Percentiles rank a stretch among this genome's conserved stretches.
Conservation (phyloP, 2,329 filamentous ascomycete species). For the Ciborinia camelliae region DNA sequence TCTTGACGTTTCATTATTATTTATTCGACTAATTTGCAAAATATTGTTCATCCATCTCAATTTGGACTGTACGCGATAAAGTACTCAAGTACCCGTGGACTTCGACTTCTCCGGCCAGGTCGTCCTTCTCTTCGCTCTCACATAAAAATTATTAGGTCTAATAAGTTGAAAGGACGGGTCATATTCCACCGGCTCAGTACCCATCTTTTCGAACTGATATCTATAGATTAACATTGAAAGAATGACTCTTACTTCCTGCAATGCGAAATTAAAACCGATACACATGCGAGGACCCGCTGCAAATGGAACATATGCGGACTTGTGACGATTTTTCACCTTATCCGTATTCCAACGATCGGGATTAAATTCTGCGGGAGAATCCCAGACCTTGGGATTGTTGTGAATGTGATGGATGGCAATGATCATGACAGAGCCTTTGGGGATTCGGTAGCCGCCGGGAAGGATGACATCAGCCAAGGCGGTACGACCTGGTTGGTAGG, state of each 20-base stretch:
- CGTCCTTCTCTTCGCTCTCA: slow-evolving; percentile 26
- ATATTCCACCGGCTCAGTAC: slow-evolving; percentile 39
- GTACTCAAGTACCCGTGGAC: background rate
- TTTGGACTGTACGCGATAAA: background rate
- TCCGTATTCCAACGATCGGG: slow-evolving; percentile 29
- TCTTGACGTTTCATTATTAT: background rate
- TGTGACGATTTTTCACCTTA: slow-evolving; percentile 22
- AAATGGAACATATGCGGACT: slow-evolving; percentile 39
- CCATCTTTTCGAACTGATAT: slow-evolving; percentile 39
- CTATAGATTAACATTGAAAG: slow-evolving; percentile 40
- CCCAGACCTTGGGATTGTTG: slow-evolving; percentile 28
- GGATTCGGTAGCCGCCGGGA: slow-evolving; percentile 45
- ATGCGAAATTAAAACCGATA: slow-evolving; percentile 43
- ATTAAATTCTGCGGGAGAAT: slow-evolving; percentile 24
- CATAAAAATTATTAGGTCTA: slow-evolving; percentile 41
- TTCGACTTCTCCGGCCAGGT: slow-evolving; percentile 25
- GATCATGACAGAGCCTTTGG: slow-evolving; percentile 37
- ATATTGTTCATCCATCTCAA: background rate
- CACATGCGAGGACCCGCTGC: slow-evolving; percentile 40
- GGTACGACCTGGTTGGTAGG: slow-evolving; percentile 47
- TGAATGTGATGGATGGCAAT: slow-evolving; percentile 28
- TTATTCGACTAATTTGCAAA: background rate
- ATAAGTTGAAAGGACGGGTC: slow-evolving; percentile 43
- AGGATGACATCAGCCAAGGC: slow-evolving; percentile 44
- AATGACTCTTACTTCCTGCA: slow-evolving; percentile 42